Evolutionary conservation across 2,329 filamentous ascomycete species (phyloP), one percentile per base, ranked within the genome.

Genomic region (Aspergillus hiratsukae): DNA sequence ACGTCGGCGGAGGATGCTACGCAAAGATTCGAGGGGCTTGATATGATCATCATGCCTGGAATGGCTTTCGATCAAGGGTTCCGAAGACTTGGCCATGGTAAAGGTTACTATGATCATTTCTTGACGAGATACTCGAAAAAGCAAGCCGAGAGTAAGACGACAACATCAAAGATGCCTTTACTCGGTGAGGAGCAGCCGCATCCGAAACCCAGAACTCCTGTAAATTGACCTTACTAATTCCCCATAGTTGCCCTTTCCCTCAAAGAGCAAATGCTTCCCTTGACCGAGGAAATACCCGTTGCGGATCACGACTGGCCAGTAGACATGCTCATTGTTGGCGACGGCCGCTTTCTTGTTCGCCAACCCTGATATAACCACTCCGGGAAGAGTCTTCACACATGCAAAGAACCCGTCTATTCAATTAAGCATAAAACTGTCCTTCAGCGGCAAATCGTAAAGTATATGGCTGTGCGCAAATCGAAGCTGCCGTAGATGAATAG

Each of bases 61-160:
- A 89, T 99, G 67, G 93, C 91, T 3, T 99, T 99, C 74, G 92
- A 97, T 72, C 79, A 79, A 3, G 78, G 77, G 11, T 82, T 94
- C 58, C 84, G 87, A 63, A 83, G 94, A 65, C 81, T 97, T 21
- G 94, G 94, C 43, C 94, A 99, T 74, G 94, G 94, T 55, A 96
- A 91, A 74, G 94, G 94, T 31, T 99, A 96, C 77, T 99, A 99
- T 79, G 94, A 99, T 77, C 89, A 87, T 73, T 99, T 96, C 74
- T 77, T 99, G 69, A 84, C 87, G 67, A 85, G 87, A 64, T 96
- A 92, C 81, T 72, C 81, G 73, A 72, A 74, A 62, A 68, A 66
- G 72, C 72, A 73, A 65, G 64, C 66, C 48, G 66, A 59, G 61
- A 66, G 59, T 62, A 65, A 59, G 61, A 64, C 67, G 66, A 62